Evolutionary conservation across 2,329 filamentous ascomycete species (phyloP), one percentile per base, ranked within the genome.

Genomic region (Thielaviopsis musarum): DNA sequence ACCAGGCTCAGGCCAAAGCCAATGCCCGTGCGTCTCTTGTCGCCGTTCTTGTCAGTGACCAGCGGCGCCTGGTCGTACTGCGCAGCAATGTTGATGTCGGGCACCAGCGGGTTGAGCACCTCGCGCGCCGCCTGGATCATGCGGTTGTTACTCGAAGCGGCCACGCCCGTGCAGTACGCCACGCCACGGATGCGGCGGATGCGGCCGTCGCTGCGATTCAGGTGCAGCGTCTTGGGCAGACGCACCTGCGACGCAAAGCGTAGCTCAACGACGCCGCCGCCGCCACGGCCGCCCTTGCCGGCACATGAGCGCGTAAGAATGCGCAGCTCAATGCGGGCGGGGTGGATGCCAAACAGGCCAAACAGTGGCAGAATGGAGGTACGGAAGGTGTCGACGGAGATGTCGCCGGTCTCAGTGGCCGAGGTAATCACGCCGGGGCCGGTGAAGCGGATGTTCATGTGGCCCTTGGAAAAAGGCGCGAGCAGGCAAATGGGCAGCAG

Each of bases 81-180:
- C 5, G 84, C 83, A 2, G 88, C 95, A 64, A 98, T 84, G 69
- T 96, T 93, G 52, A 95, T 91, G 68, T 98, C 93, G 6, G 85
- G 82, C 3, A 88, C 85, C 60, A 98, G 78, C 4, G 83, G 78
- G 69, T 98, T 98, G 54, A 98, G 76, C 12, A 98, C 79, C 54
- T 89, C 89, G 65, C 91, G 79, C 12, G 91, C 90, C 2, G 86
- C 82, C 67, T 95, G 88, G 67, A 97, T 98, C 87, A 96, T 94
- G 64, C 93, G 80, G 63, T 86, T 88, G 69, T 97, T 98, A 70
- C 96, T 96, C 56, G 86, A 90, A 0, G 88, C 91, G 12, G 88
- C 87, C 0, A 97, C 91, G 54, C 94, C 93, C 0, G 88, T 90
- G 59, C 87, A 87, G 72, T 97, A 98, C 54, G 93, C 91, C 52